Evolutionary conservation across 495 filamentous ascomycete species (phyloP).

Genomic region (Delitschia confertaspora): DNA sequence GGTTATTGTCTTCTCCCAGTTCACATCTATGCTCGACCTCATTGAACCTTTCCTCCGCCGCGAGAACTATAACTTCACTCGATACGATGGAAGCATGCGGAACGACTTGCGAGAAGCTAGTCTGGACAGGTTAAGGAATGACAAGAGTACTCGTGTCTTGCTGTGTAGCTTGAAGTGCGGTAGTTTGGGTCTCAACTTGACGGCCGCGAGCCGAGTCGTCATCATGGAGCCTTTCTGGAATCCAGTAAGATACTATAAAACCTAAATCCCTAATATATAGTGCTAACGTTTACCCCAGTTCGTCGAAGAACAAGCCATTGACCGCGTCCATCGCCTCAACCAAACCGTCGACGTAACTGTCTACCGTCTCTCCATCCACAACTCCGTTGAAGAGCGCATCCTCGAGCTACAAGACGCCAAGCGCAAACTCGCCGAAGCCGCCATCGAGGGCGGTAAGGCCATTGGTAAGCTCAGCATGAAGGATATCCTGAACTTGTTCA

Average conservation of each 20-base stretch:
- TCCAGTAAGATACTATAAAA: conserved; percentile 48
- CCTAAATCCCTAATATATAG: not conserved
- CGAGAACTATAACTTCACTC: conserved; percentile 64
- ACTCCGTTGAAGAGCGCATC: conserved; percentile 86
- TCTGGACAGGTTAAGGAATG: conserved; percentile 63
- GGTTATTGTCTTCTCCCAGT: conserved; percentile 96
- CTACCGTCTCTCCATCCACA: conserved; percentile 79
- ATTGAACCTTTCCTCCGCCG: conserved; percentile 80
- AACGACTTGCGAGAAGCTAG: conserved; percentile 88
- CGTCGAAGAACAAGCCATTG: conserved; percentile 96
- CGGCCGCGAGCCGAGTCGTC: conserved; percentile 83
- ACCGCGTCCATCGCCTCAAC: conserved; percentile 92
- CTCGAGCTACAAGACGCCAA: conserved; percentile 88
- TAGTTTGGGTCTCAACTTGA: conserved; percentile 85
- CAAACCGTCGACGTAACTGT: conserved; percentile 90
- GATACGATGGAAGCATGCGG: conserved; percentile 93
- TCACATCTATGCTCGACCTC: conserved; percentile 95
- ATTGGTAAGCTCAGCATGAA: conserved; percentile 80
- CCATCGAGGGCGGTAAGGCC: conserved; percentile 70
- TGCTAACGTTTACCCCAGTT: conserved; percentile 47
- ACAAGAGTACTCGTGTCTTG: conserved; percentile 63
- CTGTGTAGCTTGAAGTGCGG: conserved; percentile 92
- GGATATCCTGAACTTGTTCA: conserved; percentile 87
- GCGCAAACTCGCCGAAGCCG: conserved; percentile 70
- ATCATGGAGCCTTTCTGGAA: conserved; percentile 99